These are phyloP conservation scores for Theileria luwenshuni DNA, from an alignment of 169 alveolate genomes.

Conservation along the genomic window DNA sequence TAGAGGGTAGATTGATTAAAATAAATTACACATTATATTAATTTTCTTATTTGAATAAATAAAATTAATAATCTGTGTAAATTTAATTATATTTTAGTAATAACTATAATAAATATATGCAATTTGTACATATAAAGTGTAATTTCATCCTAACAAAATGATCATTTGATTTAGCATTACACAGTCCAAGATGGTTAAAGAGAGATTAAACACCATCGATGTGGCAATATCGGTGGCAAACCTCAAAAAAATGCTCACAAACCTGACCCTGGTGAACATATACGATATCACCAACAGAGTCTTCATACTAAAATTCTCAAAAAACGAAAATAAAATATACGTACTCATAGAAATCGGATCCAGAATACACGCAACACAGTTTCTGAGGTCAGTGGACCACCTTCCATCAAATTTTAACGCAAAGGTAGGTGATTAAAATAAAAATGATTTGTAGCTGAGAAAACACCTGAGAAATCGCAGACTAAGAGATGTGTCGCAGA, in stretches of 20 bases:
- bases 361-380: slow-evolving; percentile 77
- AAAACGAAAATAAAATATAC: slow-evolving; percentile 72
- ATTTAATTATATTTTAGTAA: not conserved
- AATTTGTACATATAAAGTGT: not conserved
- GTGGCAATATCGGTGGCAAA: slow-evolving; percentile 69
- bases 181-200: slow-evolving; percentile 65
- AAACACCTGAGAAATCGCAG: slow-evolving; percentile 73
- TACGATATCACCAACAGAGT: slow-evolving; percentile 75
- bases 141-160: not conserved
- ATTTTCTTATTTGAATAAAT: not conserved
- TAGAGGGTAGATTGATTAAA: slow-evolving; percentile 20
- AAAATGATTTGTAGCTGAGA: slow-evolving; percentile 52
- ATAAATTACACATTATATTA: not conserved
- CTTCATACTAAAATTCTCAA: slow-evolving; percentile 75
- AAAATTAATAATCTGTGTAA: not conserved
- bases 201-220: slow-evolving; percentile 77
- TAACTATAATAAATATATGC: not conserved
- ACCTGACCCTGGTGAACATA: slow-evolving; percentile 71
- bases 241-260: slow-evolving; percentile 55
- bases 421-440: slow-evolving; percentile 41
- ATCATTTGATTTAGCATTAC: not conserved
- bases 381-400: slow-evolving; percentile 69
- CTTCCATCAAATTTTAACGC: slow-evolving; percentile 78
- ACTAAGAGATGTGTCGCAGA: slow-evolving; percentile 73
- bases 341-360: slow-evolving; percentile 74